These are phyloP conservation scores for Blastomyces percursus DNA, from an alignment of 2,329 filamentous ascomycete genomes.

Conservation along the genomic window DNA sequence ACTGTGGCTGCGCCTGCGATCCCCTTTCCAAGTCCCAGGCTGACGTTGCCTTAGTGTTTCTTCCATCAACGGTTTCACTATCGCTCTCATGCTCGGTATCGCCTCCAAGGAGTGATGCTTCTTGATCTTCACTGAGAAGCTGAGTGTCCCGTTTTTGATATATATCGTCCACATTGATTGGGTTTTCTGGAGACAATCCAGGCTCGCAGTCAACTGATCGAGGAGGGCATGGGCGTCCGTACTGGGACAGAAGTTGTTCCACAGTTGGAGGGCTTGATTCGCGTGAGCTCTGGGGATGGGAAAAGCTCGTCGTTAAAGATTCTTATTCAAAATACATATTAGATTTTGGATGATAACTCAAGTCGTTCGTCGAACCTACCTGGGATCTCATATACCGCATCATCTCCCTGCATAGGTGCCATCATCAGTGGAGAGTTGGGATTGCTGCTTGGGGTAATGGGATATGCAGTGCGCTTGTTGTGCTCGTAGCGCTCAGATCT, in stretches of 20 bases:
- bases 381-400: background rate
- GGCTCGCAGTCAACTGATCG: background rate
- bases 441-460: background rate
- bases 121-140: conserved; percentile 1
- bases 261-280: background rate
- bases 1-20: conserved; percentile 3
- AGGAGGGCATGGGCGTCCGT: background rate
- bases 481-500: conserved; percentile 1
- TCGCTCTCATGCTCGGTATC: background rate
- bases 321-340: background rate
- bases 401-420: conserved; percentile 1
- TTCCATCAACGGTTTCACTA: background rate
- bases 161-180: too few species aligned
- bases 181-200: too few species aligned
- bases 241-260: conserved; percentile 1
- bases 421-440: background rate
- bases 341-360: conserved; percentile 3
- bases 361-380: background rate
- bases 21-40: background rate
- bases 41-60: background rate
- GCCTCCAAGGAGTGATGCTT: background rate
- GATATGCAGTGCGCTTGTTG: background rate
- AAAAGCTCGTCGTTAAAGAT: conserved; percentile 1
- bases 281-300: background rate
- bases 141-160: conserved; percentile 1